Base-by-base conservation (phyloP, 352 stramenopile genomes). In the Globisporangium solare region DNA sequence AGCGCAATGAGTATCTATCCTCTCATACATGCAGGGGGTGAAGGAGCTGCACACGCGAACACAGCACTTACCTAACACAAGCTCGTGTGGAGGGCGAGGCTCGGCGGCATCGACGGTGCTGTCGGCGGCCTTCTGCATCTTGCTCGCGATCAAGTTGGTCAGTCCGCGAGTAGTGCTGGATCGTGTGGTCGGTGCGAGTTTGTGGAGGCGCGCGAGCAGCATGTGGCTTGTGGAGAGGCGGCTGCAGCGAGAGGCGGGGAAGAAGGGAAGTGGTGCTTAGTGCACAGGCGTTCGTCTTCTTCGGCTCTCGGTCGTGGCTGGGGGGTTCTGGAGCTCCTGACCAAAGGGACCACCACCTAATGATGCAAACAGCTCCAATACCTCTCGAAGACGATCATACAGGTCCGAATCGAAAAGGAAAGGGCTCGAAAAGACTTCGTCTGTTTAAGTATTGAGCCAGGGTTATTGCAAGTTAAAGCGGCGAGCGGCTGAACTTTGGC, bases 11-110 rank as follows among this genome's bases (percentile, higher is more conserved):
- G 39, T 43, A 13, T 18, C 7, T 18, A 43, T n/a, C 39, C 39
- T 18, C 7, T 43, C 39, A 6, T 18, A 43, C 2, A 15, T 24
- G 51, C 40, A 51, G 31, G 10, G 11, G 21, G 17, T 22, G 24
- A 27, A 17, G 35, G 5, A 18, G 43, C n/a, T 39, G 13, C 24
- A 22, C 18, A 54, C 17, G 12, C 1, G 15, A 31, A 21, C 4
- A 20, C 37, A 53, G 18, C 18, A 66, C 77, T 31, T 22, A 88
- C 77, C 77, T 8, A 88, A 69, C 51, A 86, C 75, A 54, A 88
- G 71, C 32, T 84, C 68, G 54, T 73, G 63, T 46, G 47, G 67
- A 39, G 66, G 52, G 22, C 56, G 42, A 3, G 59, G 46, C 54
- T 76, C 62, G 39, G 61, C 41, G n/a, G 72, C 54, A 32, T 77